Evolutionary conservation across 352 stramenopile genomes (phyloP), one percentile per base, ranked within the genome.

Genomic region (Globisporangium middletonii): DNA sequence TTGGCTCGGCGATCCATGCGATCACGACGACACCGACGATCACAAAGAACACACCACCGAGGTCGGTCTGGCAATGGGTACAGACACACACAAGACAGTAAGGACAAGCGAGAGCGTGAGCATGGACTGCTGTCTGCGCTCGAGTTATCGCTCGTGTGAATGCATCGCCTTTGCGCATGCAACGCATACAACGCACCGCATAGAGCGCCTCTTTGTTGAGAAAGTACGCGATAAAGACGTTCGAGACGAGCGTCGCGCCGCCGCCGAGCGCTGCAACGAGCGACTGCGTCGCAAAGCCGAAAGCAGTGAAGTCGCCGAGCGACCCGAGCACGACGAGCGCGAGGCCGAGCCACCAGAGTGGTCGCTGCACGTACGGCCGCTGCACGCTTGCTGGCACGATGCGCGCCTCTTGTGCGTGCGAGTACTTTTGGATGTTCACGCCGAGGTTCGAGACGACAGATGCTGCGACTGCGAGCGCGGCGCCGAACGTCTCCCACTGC

Each of bases 401-500:
- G 46, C 60, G 51, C 9, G 75, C 63, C 55, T 96, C 86, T 16
- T 65, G 65, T 5, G 71, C 73, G 64, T 96, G 87, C 46, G 82
- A 94, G 63, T 87, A 93, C 69, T 96, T 96, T 61, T 96, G 85
- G 33, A 95, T 79, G 60, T 96, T 96, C 35, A 96, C 84, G 57
- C 89, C 89, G 28, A 97, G 62, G 54, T 97, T 97, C 33, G 84
- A 94, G 44, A 96, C 57, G 38, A 96, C 63, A 49, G 86, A 95
- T 13, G 83, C 79, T 37, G 81, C 73, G 23, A 96, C 82, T 16
- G 82, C 82, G 57, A 97, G 67, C 47, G 65, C 68, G 30, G 86
- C 88, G 53, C 88, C 88, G 44, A 95, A 87, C n/a, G 80, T 75
- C 70, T 94, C 84, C 68, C 72, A 85, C 45, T 83, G 69, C 63